Evolutionary conservation across 139 green algal genomes (phyloP), one percentile per base, ranked within the genome.

Genomic region (Chlamydomonas eustigma): DNA sequence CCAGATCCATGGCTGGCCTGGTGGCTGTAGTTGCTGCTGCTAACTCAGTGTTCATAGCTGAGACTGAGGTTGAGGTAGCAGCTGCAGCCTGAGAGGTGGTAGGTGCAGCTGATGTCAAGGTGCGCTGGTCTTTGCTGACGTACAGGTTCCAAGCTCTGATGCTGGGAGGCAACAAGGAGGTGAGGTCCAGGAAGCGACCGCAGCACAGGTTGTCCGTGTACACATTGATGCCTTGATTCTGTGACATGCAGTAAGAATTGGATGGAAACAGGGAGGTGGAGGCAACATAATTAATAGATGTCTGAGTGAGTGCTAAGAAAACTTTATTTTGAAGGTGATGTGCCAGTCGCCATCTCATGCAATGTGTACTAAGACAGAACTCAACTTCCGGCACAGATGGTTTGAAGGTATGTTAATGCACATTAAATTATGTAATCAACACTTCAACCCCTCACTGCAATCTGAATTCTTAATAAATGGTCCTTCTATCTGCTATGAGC

Each of bases 1-100:
- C 77, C 24, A 97, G 79, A 84, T 97, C 82, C 77, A 97, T 91
- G 39, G 65, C 65, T 44, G 65, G 65, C 24, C 65, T 33, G 3
- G 25, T 39, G n/a, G 52, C 52, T 31, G 52, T 68, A 58, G 44
- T 22, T 58, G 44, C 44, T 22, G 44, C 44, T 12, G 44, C 44
- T n/a, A n/a, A n/a, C n/a, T n/a, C n/a, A 58, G 44, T 28, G 18
- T 58, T 58, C 18, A 18, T 36, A 28, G 52, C 52, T 37, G 52
- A 25, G 22, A 4, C 52, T 6, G 52, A 8, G 12, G 52, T 28
- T 37, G 52, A 25, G 4, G 52, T 68, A 28, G 52, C 52, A 33
- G 22, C 8, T 8, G 52, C 52, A 37, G 52, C 52, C 44, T 58
- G 44, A 58, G 12, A 28, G 18, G 18, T 58, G 44, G 18, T 58